Base-by-base conservation (phyloP, 352 stramenopile genomes). In the Pythium guiyangense region DNA sequence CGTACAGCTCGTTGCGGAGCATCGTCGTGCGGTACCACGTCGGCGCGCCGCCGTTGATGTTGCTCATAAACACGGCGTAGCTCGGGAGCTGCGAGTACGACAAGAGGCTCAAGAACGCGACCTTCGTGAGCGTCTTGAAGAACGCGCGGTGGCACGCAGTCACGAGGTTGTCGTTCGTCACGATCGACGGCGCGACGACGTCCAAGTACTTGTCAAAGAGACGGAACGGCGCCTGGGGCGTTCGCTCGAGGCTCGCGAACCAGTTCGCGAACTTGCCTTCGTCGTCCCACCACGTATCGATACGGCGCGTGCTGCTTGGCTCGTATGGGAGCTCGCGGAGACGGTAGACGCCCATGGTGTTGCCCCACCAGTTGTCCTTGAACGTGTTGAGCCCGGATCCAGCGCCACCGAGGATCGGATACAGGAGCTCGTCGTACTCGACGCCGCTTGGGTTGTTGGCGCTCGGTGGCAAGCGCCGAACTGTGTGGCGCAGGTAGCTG, bases 81-180 rank as follows among this genome's bases (percentile, higher is more conserved):
- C 54, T 63, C 5, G 64, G 58, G 17, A 59, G 49, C 25, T 63
- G 54, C 3, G 68, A 69, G 11, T 25, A 18, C 0, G 61, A 48
- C 4, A 76, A 40, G 1, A 76, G 14, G 27, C 57, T 73, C 17
- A 76, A 56, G 54, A 63, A 76, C 26, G 60, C 35, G 44, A 76
- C 42, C 48, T 76, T 76, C 31, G 49, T 58, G 4, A 76, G 29
- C 4, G 64, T 60, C 49, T 73, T 72, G 64, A 69, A 76, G 45
- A 76, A 73, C 8, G 64, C 68, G n/a, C 68, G 64, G 44, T 76
- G 68, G 29, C 68, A 76, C 12, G 57, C 57, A 0, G 68, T 76
- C 22, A 66, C 6, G 2, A 54, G 54, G 39, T 71, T 56, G 29
- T 76, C 68, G 22, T 76, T 66, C 18, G 66, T 49, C 15, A 63